Conservation (phyloP, 2,329 filamentous ascomycete genomes). For the Neonectria hederae region DNA sequence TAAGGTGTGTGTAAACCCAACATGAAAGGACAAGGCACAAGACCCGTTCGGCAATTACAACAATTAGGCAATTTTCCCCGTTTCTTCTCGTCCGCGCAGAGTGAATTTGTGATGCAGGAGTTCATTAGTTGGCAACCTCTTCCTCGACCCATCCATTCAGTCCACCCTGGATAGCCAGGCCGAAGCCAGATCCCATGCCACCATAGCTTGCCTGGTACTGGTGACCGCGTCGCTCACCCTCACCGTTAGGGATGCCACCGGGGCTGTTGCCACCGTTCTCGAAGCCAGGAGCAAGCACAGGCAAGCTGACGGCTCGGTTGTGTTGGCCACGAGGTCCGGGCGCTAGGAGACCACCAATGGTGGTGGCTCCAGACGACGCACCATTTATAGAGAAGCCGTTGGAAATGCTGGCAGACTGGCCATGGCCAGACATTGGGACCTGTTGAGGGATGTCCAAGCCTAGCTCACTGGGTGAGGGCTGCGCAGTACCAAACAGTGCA, state of each 20-base stretch:
- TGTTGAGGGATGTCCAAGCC: slow-evolving; percentile 68
- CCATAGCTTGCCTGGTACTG: slow-evolving; percentile 73
- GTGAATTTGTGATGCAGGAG: slow-evolving; percentile 36
- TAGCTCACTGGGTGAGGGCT: slow-evolving; percentile 66
- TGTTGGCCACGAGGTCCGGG: slow-evolving; percentile 71
- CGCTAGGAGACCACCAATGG: slow-evolving; percentile 80
- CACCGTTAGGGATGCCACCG: slow-evolving; percentile 57
- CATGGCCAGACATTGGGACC: slow-evolving; percentile 69
- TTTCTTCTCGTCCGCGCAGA: slow-evolving; percentile 36
- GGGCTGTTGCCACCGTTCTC: slow-evolving; percentile 67
- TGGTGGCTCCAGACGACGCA: slow-evolving; percentile 68
- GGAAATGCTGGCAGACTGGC: slow-evolving; percentile 72
- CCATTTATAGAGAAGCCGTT: slow-evolving; percentile 68
- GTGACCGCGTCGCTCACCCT: slow-evolving; percentile 69
- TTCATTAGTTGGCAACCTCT: slow-evolving; percentile 66
- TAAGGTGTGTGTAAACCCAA: slow-evolving; percentile 39
- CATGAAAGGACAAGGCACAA: slow-evolving; percentile 39
- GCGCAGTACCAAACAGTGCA: slow-evolving; percentile 79
- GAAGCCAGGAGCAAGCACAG: slow-evolving; percentile 72
- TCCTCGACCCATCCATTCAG: slow-evolving; percentile 76
- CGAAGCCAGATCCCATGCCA: slow-evolving; percentile 68
- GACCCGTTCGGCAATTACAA: slow-evolving; percentile 52
- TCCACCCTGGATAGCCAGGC: slow-evolving; percentile 70
- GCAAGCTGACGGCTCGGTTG: slow-evolving; percentile 89
- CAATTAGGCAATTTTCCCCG: slow-evolving; percentile 51